Base-by-base conservation (phyloP, 2,329 filamentous ascomycete genomes). In the Ascosphaera apis region DNA sequence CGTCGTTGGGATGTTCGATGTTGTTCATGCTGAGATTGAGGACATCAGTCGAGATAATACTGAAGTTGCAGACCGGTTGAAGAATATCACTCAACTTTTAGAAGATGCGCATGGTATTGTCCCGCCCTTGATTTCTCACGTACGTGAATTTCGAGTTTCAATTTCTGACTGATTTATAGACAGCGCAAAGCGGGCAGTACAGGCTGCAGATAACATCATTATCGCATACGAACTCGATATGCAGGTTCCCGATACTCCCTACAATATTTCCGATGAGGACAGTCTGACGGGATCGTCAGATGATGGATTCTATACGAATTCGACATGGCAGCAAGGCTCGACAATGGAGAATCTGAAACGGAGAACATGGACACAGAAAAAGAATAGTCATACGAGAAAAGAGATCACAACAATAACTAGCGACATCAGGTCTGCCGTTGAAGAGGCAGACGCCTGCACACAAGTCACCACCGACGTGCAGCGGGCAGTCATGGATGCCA, bases 191-290 rank as follows among this genome's bases (percentile, higher is more conserved):
- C 63, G 75, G 40, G 75, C 75, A 1, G 71, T 80, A 3, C 75
- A 79, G 51, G 75, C 75, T 15, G 75, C 75, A 5, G 75, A 80
- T 49, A 80, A 80, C 44, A 73, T 80, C 13, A 74, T 80, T 7
- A 72, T 79, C 51, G 75, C 75, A 9, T 78, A 78, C 45, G 75
- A 79, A 47, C 67, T 79, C 53, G 74, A 79, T 47, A 76, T 79
- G 71, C 69, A 75, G 44, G 64, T 80, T 31, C 74, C 75, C n/a
- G 69, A 75, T 42, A 69, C 66, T 9, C 69, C 67, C 5, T 52
- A 60, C 32, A 56, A 58, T 25, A 58, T 54, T 16, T 38, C 48
- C 12, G 54, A 58, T 6, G 49, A 49, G 31, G 53, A 56, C 4
- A 46, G 50, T 15, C 44, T 53, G 13, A 46, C 48, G 12, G 42